Base-by-base conservation (phyloP, 1,284 basidiomycete species). In the Puccinia horiana region DNA sequence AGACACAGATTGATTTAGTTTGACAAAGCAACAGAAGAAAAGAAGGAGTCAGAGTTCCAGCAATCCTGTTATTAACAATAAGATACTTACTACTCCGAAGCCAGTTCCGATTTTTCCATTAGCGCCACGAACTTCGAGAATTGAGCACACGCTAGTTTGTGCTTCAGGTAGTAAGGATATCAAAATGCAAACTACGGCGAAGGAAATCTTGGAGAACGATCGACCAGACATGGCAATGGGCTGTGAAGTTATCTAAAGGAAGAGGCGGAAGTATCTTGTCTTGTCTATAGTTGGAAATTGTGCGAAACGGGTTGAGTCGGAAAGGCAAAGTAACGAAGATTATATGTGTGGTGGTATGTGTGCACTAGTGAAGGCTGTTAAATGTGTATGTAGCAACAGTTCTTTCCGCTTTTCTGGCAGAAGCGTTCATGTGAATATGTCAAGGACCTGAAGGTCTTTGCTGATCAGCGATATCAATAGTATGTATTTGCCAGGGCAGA, bases 1-100 rank as follows among this genome's bases (percentile, higher is more conserved):
- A 49, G 35, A n/a, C 8, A 14, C n/a, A 26, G 35, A 23, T 35
- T 18, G 26, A 20, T 44, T 47, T 14, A 26, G 3, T 23, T 35
- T 47, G 9, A 63, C 52, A 72, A 42, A 18, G 29, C 6, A 49
- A 52, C 29, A 26, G 29, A 52, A 42, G 32, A n/a, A 16, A 35
- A 58, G 29, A 1, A 61, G 18, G 40, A 67, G 26, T 1, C 37
- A 40, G 52, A 61, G 16, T 9, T 56, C 8, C 65, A 79, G 2
- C 5, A 49, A 35, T 29, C 18, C 29, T 29, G 20, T 47, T 12
- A 20, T 49, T 47, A 52, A 26, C n/a, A 42, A 40, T 40, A 5
- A 42, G 29, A n/a, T 42, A 69, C 77, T n/a, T 47, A 80, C 77
- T 29, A 80, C 65, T 18, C 77, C 77, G 20, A 80, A 80, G 6